Base-by-base conservation (phyloP, 805 yeast genomes). In the Debaryomyces maramus region DNA sequence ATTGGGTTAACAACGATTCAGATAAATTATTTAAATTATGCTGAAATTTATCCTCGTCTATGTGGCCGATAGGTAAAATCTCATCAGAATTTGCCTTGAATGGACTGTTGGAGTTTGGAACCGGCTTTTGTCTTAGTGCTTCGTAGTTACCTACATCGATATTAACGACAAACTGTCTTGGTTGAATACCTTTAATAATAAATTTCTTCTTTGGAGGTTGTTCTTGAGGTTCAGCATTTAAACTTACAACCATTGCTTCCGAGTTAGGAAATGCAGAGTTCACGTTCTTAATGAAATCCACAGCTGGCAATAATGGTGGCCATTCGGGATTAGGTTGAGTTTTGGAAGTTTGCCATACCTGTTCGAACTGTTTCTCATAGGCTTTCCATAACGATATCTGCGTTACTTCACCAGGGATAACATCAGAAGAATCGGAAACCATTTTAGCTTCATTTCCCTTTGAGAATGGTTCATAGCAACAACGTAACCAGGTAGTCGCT, bases 371-470 rank as follows among this genome's bases (percentile, higher is more conserved):
- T 10, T 81, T 70, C 60, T 93, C 98, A 65, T 93, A 93, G 0
- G 96, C 81, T 60, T 89, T 88, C 99, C 99, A 93, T 32, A 93
- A 74, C 14, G 95, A 85, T 18, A 93, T 90, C 65, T 93, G 99
- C 0, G 97, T 89, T 8, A 90, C 96, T 56, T 89, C 96, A 3
- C 91, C 88, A 1, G 69, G 63, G 11, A 55, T 40, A 22, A 52
- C 56, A 13, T 58, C 63, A 5, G 53, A 33, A 29, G 42, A 39
- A 29, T 43, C 51, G 8, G 36, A 45, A 7, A 34, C 38, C 6
- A 24, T 11, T 6, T 30, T 27, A 6, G 38, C 51, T 21, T 34
- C 38, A 13, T 38, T 39, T 11, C 43, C 40, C 31, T 39, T 45
- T 35, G 48, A 44, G 8, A 77, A 68, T 4, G 95, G 88, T 51